Conservation (phyloP, 192 early-diverging fungal species). For the Neocallimastix lanati region DNA sequence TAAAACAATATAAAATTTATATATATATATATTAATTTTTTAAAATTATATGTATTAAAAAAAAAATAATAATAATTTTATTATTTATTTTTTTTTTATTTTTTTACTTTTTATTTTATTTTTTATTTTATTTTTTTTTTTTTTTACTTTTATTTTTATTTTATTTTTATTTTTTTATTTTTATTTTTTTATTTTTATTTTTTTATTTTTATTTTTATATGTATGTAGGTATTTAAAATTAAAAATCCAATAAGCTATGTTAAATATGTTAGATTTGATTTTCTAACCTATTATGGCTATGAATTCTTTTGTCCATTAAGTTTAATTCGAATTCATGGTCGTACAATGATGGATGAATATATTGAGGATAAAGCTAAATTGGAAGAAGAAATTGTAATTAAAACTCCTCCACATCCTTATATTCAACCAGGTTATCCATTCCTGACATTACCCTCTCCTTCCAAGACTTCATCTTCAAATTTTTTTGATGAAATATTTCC, state of each 20-base stretch:
- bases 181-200: too few relatives aligned
- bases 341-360: conserved; percentile 65
- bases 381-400: neutral
- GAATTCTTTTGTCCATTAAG: conserved; percentile 91
- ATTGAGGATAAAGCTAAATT: conserved; percentile 7
- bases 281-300: conserved; percentile 70
- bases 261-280: conserved; percentile 73
- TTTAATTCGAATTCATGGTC: conserved; percentile 69
- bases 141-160: too few relatives aligned
- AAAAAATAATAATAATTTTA: too few relatives aligned
- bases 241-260: conserved; percentile 54
- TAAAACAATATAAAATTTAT: too few relatives aligned
- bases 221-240: conserved; percentile 75
- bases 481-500: neutral
- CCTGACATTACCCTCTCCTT: neutral
- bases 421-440: neutral
- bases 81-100: conserved; percentile 1
- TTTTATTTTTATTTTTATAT: too few relatives aligned
- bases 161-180: too few relatives aligned
- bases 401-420: neutral
- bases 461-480: neutral
- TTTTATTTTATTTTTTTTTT: conserved; percentile 3
- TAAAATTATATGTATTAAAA: too few relatives aligned
- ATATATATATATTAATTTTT: too few relatives aligned
- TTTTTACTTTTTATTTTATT: neutral